Percentiles rank a stretch among this genome's conserved stretches.
Evolutionary conservation across 352 stramenopile genomes (phyloP).

Genomic region (Phytophthora megakarya): DNA sequence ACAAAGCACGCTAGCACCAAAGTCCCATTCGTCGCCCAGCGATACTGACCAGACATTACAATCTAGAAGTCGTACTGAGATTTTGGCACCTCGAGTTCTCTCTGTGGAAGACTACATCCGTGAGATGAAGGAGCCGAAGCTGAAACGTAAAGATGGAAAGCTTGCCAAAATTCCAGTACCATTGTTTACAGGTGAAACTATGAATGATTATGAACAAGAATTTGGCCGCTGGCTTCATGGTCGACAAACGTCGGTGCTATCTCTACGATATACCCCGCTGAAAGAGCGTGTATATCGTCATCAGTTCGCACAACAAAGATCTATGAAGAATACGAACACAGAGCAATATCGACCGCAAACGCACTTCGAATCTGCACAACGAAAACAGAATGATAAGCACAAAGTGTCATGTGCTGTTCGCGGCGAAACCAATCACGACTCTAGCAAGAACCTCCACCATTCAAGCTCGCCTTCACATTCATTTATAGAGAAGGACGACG

Average conservation of each 20-base stretch:
- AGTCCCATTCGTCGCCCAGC: neutral
- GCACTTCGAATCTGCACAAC: neutral
- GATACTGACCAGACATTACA: neutral
- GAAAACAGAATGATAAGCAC: neutral
- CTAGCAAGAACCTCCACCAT: neutral
- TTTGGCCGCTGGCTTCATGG: constrained; percentile 27
- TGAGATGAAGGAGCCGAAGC: constrained; percentile 22
- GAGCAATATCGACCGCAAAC: neutral
- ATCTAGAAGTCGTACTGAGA: constrained; percentile 17
- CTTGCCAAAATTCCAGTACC: constrained; percentile 26
- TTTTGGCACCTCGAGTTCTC: constrained; percentile 12
- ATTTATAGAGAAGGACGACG: neutral
- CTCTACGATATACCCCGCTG: constrained; percentile 8
- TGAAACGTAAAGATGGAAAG: constrained; percentile 5
- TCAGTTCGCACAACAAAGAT: constrained; percentile 23
- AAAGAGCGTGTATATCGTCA: constrained; percentile 31
- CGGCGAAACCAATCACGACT: neutral
- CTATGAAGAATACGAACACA: neutral
- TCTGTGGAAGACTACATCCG: constrained; percentile 16
- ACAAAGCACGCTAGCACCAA: neutral
- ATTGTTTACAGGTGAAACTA: constrained; percentile 27
- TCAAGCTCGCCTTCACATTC: neutral
- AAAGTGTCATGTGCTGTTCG: neutral
- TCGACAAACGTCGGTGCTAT: constrained; percentile 20
- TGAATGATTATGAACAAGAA: constrained; percentile 24